Base-by-base conservation (phyloP, 2,329 filamentous ascomycete species). In the Ampelomyces quisqualis region DNA sequence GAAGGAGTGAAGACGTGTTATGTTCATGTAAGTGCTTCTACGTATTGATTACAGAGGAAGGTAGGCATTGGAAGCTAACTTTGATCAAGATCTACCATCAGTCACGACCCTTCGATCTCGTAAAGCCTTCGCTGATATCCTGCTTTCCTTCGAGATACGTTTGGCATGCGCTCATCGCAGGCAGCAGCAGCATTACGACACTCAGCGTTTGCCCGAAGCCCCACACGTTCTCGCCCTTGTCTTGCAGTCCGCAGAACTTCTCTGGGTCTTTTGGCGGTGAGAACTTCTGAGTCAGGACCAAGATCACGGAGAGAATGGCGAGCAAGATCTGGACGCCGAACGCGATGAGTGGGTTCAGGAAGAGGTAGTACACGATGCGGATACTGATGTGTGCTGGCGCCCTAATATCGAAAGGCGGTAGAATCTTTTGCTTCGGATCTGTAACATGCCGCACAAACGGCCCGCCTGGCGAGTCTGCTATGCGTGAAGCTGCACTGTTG, bases 121-220 rank as follows among this genome's bases (percentile, higher is more conserved):
- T 28, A 19, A 44, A 39, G 2, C 46, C 39, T 13, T 45, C 36
- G 13, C 39, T 38, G 17, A 65, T 60, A 37, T 58, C 47, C 26
- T 61, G 54, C 26, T 53, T 48, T 1, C 54, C 59, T 37, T 65
- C 59, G 3, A 64, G 35, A 45, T 59, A 64, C 14, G 53, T 55
- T 33, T 64, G 55, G 8, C 45, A 26, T 3, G 59, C 60, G 20
- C 51, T 55, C 43, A 64, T 49, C 7, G 51, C 53, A 1, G 58
- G 61, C 6, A 62, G 19, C 22, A 62, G 24, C 34, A 63, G 37
- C 57, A 65, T 62, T 2, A 56, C 54, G 17, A 62, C 53, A 43
- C 56, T 60, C 44, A 65, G 28, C 14, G 58, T 65, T 43, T 64
- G 58, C 5, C 61, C 56, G 34, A 64, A 64, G 3, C 58, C 57